Base-by-base conservation (phyloP, 2,329 filamentous ascomycete genomes). In the Pseudogymnoascus sp. region DNA sequence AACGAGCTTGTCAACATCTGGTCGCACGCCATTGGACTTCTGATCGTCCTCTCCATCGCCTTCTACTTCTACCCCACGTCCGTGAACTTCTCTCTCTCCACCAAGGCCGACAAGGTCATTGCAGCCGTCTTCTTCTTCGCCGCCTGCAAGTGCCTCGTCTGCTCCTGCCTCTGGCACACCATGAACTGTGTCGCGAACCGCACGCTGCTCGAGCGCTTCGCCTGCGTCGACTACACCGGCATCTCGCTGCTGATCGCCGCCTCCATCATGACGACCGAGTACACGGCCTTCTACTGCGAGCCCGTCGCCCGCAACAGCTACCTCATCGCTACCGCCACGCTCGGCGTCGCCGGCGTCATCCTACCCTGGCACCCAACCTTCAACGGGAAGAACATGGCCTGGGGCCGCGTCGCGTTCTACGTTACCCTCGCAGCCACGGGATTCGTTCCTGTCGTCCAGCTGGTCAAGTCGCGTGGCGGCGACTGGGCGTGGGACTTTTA, bases 1-100 rank as follows among this genome's bases (percentile, higher is more conserved):
- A 99, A 99, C 75, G 94, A 99, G 76, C 84, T 88, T 40, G 87
- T 97, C 78, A 99, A 99, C 76, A 99, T 99, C 71, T 99, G 94
- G 94, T 93, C 92, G 1, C 94, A 99, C 73, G 85, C 88, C 10
- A 82, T 99, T 31, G 94, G 94, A 15, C 82, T 97, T n/a, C 72
- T 97, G 33, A 80, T 97, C 65, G 89, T 99, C 55, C 82, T 97
- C 37, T 80, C 91, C 10, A 82, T 97, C 45, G 94, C 94, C 62
- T 93, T 99, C 68, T 96, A 96, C 78, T 95, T 96, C 74, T 99
- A 99, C 74, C 94, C 94, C 0, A 86, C 86, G 59, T 92, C 89
- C 67, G 81, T 86, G 70, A 93, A 95, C 73, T 99, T 97, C 77
- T 86, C 84, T 55, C 80, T 90, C 65, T 95, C 90, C 74, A 91